Evolutionary conservation across 1,284 basidiomycete species (phyloP).

Genomic region (Microbotryum lychnidis-dioicae): DNA sequence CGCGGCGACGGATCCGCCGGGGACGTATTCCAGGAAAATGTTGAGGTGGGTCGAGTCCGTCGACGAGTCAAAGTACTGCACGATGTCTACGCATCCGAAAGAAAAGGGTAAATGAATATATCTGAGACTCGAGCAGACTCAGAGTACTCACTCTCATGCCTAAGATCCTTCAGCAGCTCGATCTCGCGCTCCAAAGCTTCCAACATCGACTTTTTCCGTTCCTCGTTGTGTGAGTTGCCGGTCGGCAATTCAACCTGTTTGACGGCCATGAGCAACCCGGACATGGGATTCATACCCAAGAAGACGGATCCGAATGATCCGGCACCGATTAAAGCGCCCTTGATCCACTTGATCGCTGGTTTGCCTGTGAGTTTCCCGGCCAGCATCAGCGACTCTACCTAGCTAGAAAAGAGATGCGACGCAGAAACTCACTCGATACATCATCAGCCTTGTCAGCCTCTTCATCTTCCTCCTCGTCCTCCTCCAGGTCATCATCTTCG

Average conservation of each 20-base stretch:
- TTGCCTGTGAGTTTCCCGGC: not conserved
- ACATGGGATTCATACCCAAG: slow-evolving; percentile 92
- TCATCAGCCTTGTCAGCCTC: slow-evolving; percentile 41
- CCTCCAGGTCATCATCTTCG: slow-evolving; percentile 34
- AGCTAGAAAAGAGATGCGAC: too few species aligned
- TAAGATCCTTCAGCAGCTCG: slow-evolving; percentile 84
- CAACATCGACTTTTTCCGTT: slow-evolving; percentile 90
- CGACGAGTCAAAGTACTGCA: slow-evolving; percentile 87
- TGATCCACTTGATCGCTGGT: slow-evolving; percentile 69
- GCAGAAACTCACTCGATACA: slow-evolving; percentile 27
- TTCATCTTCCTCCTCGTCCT: slow-evolving; percentile 32
- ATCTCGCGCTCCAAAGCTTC: slow-evolving; percentile 93
- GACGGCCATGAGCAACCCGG: slow-evolving; percentile 93
- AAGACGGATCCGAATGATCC: slow-evolving; percentile 91
- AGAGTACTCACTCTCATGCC: slow-evolving; percentile 59
- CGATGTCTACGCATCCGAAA: slow-evolving; percentile 53
- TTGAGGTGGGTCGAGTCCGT: slow-evolving; percentile 82
- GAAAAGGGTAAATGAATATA: too few species aligned
- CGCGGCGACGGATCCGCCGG: slow-evolving; percentile 91
- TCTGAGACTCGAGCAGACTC: not conserved
- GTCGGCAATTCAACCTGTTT: slow-evolving; percentile 96
- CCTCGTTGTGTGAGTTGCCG: slow-evolving; percentile 77
- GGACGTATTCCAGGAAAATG: slow-evolving; percentile 98
- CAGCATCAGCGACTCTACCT: not conserved
- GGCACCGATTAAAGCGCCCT: slow-evolving; percentile 92